Evolutionary conservation across 352 stramenopile species (phyloP).

Genomic region (Phytophthora rubi): DNA sequence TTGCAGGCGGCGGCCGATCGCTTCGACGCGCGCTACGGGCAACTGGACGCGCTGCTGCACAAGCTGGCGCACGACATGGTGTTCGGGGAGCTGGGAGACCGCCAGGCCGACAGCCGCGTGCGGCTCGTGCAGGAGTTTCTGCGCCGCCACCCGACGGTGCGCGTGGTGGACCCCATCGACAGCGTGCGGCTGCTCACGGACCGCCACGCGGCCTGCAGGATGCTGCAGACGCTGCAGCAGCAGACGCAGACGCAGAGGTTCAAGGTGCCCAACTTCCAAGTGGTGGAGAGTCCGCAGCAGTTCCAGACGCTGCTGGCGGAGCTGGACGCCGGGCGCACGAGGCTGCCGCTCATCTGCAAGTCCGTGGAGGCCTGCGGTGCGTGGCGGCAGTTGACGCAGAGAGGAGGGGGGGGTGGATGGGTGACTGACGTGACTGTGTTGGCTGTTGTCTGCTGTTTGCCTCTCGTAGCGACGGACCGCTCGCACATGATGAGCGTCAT

Average conservation of each 20-base stretch:
- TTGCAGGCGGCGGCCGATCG: constrained; percentile 26
- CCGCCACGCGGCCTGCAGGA: constrained; percentile 61
- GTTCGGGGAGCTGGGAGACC: constrained; percentile 65
- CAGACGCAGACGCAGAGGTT: constrained; percentile 33
- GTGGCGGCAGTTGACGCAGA: constrained; percentile 12
- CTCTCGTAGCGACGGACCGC: constrained; percentile 64
- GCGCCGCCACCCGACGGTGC: constrained; percentile 49
- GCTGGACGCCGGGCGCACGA: constrained; percentile 47
- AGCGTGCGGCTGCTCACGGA: constrained; percentile 78
- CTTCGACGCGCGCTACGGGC: constrained; percentile 49
- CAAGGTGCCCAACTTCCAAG: constrained; percentile 57
- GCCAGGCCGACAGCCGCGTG: constrained; percentile 47
- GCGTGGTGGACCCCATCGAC: constrained; percentile 71
- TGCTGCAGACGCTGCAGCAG: constrained; percentile 43
- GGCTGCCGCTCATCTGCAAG: constrained; percentile 83
- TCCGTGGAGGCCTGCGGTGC: constrained; percentile 83
- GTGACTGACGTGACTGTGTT: constrained; percentile 1
- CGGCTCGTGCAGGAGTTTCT: constrained; percentile 60
- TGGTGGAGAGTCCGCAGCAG: constrained; percentile 45
- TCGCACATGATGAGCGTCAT: constrained; percentile 89
- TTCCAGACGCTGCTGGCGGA: constrained; percentile 47
- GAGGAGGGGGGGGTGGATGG: background rate
- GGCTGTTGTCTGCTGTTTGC: background rate
- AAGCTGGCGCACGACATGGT: constrained; percentile 89
- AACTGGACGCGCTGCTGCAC: constrained; percentile 74